Base-by-base conservation (phyloP, 2,329 filamentous ascomycete genomes). In the Alternaria longipes region DNA sequence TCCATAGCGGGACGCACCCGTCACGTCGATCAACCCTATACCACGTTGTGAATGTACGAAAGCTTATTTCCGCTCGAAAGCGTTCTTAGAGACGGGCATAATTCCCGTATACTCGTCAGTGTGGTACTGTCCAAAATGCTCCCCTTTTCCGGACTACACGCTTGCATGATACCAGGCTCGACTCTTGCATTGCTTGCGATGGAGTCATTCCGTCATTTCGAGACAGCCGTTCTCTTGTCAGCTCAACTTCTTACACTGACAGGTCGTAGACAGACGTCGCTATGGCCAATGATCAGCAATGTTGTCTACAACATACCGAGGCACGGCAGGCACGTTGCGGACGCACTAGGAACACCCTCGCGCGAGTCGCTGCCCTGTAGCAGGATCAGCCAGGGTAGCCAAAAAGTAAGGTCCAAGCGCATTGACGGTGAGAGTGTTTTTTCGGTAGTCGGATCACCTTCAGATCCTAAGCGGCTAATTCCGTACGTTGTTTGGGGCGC, bases 11-110 rank as follows among this genome's bases (percentile, higher is more conserved):
- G 51, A 59, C 42, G 51, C 16, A 38, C 56, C 50, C 56, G 41
- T 24, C 38, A 36, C 40, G 53, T 51, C 45, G 57, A 60, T 60
- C 57, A 56, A 18, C 53, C 53, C 16, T 50, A 60, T 40, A 50
- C 24, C 8, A 34, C 46, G 56, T 34, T 49, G 36, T 5, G 30
- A 18, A 44, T 44, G 49, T 34, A n/a, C 56, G 38, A 59, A 55
- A 59, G 51, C 56, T 55, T 59, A 30, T 55, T 36, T 42, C 16
- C 22, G 38, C 52, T 36, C 32, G 51, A 22, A 34, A 30, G 20
- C n/a, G 40, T 41, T 45, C 51, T 36, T 20, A 20, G 22, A 20
- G 38, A 24, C 14, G 12, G 26, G 22, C 30, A 36, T 24, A 22
- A 18, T 1, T 16, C 14, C 41, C 1, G 30, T 16, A 9, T 36